Conservation (phyloP, 2,329 filamentous ascomycete species). For the Decorospora gaudefroyi region DNA sequence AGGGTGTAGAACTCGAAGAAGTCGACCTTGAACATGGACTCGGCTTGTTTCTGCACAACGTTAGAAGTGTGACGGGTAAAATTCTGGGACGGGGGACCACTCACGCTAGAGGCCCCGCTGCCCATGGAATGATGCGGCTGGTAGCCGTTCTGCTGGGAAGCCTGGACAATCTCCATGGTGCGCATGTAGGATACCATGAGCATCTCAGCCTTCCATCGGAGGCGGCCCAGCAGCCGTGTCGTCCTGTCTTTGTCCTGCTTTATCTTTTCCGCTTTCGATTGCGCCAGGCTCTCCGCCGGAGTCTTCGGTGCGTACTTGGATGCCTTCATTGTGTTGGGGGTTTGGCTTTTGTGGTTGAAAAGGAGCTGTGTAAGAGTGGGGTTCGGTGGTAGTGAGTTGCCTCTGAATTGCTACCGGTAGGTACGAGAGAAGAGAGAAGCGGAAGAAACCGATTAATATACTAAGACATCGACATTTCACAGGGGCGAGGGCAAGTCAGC, state of each 20-base stretch:
- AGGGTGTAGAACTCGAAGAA: conserved; percentile 78
- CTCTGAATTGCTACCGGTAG: neutral
- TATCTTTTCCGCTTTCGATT: conserved; percentile 35
- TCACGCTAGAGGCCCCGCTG: conserved; percentile 28
- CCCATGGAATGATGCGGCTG: conserved; percentile 19
- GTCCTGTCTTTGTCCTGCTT: conserved; percentile 39
- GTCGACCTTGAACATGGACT: conserved; percentile 72
- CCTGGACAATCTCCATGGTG: conserved; percentile 33
- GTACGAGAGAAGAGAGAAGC: too few relatives aligned
- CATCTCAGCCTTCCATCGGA: conserved; percentile 46
- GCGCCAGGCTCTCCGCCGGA: conserved; percentile 29
- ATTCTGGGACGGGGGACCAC: neutral
- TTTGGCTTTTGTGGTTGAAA: too few relatives aligned
- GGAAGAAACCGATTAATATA: too few relatives aligned
- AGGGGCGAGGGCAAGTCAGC: neutral
- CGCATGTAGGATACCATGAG: conserved; percentile 38
- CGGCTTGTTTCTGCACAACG: conserved; percentile 35
- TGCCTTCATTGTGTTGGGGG: conserved; percentile 22
- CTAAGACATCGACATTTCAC: neutral
- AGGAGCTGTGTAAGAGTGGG: neutral
- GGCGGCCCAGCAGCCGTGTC: conserved; percentile 32
- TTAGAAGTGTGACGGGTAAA: conserved; percentile 6
- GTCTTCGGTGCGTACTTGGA: conserved; percentile 43
- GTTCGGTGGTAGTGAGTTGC: neutral
- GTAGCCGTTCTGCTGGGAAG: conserved; percentile 20